Percentiles rank a stretch among this genome's conserved stretches.
phyloP scores from a whole-genome alignment of 2,329 filamentous ascomycete species.

The Penicillium sp. region DNA sequence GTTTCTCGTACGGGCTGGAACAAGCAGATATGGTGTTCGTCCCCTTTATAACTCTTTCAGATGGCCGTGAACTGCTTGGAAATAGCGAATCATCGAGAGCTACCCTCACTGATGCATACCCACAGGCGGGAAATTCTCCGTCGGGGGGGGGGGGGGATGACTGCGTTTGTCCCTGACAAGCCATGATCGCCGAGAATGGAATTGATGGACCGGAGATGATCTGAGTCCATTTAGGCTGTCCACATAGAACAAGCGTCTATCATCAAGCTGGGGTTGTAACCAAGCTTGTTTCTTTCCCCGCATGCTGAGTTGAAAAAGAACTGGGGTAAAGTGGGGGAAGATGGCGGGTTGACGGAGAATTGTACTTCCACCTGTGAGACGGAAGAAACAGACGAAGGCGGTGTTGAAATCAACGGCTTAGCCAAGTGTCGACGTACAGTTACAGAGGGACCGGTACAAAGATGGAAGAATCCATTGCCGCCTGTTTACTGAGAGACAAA shows the following conservation, averaged over 20 bases:
- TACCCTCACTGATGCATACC: too few relatives aligned
- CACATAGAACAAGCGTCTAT: neutral
- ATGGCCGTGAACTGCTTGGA: neutral
- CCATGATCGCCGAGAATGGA: too few relatives aligned
- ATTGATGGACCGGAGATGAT: neutral
- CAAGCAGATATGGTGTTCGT: too few relatives aligned
- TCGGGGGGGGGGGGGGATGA: neutral
- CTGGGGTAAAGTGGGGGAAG: slow-evolving; percentile 3
- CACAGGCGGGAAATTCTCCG: too few relatives aligned
- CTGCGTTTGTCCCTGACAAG: too few relatives aligned
- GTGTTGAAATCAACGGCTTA: too few relatives aligned
- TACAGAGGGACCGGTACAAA: neutral
- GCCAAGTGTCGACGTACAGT: neutral
- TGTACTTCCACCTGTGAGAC: slow-evolving; percentile 22
- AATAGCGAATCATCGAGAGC: too few relatives aligned
- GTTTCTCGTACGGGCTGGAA: neutral
- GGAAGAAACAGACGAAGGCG: neutral
- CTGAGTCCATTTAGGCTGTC: neutral
- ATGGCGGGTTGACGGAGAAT: slow-evolving; percentile 13
- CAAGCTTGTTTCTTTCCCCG: slow-evolving; percentile 15
- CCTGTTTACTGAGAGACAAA: neutral
- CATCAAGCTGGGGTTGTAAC: slow-evolving; percentile 1
- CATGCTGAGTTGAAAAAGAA: slow-evolving; percentile 1
- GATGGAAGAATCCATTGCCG: neutral
- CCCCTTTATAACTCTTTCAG: neutral